Conservation (phyloP, 106 monocot species). For the Phalaenopsis equestris region DNA sequence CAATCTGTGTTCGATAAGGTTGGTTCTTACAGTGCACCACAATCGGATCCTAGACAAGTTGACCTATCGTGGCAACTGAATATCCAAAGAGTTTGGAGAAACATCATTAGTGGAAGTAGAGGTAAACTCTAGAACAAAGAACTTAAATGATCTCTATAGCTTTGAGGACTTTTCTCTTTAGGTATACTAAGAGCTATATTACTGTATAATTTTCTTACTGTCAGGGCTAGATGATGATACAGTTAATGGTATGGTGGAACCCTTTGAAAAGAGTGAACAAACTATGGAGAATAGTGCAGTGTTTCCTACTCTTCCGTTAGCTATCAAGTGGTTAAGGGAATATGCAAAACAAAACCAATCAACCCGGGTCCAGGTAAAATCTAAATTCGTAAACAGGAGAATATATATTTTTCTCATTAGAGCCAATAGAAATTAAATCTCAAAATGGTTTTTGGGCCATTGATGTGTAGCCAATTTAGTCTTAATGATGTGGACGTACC, state of each 20-base stretch:
- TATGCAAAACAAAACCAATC: conserved; percentile 35
- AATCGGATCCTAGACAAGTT: conserved; percentile 37
- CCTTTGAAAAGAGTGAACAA: conserved; percentile 14
- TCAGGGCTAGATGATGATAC: conserved; percentile 13
- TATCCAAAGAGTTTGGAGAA: conserved; percentile 75
- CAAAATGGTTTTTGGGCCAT: no score
- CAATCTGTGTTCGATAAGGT: conserved; percentile 76
- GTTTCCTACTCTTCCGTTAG: conserved; percentile 68
- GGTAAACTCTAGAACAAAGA: conserved; percentile 17
- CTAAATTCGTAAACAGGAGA: neutral
- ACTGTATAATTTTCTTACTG: neutral
- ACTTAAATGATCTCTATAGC: no score
- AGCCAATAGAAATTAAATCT: no score
- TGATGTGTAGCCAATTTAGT: no score
- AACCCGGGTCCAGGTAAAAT: conserved; percentile 58
- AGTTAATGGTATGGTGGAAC: conserved; percentile 19
- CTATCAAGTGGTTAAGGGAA: conserved; percentile 85
- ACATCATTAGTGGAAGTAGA: conserved; percentile 32
- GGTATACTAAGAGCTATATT: neutral
- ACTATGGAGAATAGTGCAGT: conserved; percentile 44
- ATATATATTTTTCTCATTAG: no score
- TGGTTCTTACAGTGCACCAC: conserved; percentile 43
- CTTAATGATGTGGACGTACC: no score
- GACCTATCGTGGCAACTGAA: conserved; percentile 85
- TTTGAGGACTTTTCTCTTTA: neutral